Evolutionary conservation across 257 asterid species (phyloP).

Genomic region (Solanum rostratum): DNA sequence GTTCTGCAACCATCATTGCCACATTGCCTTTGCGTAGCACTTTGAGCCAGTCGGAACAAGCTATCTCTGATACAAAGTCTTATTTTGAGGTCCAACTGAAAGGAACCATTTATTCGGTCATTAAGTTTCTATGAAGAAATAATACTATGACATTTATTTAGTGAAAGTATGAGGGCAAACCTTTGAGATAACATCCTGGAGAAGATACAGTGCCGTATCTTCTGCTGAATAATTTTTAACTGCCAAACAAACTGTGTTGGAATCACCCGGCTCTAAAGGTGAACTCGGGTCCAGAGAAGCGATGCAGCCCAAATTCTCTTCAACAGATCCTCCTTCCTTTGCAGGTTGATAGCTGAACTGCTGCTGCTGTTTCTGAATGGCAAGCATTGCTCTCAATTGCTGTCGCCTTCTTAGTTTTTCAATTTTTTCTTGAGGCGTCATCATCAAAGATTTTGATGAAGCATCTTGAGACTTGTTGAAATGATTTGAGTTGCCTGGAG

Average conservation of each 20-base stretch:
- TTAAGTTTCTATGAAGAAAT: neutral
- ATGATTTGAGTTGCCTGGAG: slow-evolving; percentile 29
- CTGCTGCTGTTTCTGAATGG: slow-evolving; percentile 77
- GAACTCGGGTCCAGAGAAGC: slow-evolving; percentile 42
- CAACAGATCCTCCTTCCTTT: slow-evolving; percentile 37
- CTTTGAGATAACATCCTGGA: slow-evolving; percentile 63
- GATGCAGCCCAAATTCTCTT: slow-evolving; percentile 24
- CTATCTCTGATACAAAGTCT: slow-evolving; percentile 79
- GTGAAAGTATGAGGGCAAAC: slow-evolving; percentile 19
- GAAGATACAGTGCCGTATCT: slow-evolving; percentile 60
- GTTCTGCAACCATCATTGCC: slow-evolving; percentile 36
- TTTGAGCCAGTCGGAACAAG: slow-evolving; percentile 72
- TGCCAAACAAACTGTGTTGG: slow-evolving; percentile 23
- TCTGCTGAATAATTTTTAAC: slow-evolving; percentile 42
- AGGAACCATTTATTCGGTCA: slow-evolving; percentile 4
- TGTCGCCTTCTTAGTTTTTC: slow-evolving; percentile 82
- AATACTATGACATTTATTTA: slow-evolving; percentile 1
- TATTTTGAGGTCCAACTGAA: slow-evolving; percentile 62
- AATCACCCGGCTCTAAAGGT: slow-evolving; percentile 42
- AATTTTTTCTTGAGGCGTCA: slow-evolving; percentile 89
- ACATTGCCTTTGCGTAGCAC: slow-evolving; percentile 62
- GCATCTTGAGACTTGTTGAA: slow-evolving; percentile 14
- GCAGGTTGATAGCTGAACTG: slow-evolving; percentile 54
- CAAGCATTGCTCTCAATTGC: slow-evolving; percentile 85
- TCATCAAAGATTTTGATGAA: slow-evolving; percentile 28